A percentile compares a stretch with the other conserved stretches of the same genome.
phyloP scores from a whole-genome alignment of 768 basidiomycete species.

The Leccinum barrowsii region DNA sequence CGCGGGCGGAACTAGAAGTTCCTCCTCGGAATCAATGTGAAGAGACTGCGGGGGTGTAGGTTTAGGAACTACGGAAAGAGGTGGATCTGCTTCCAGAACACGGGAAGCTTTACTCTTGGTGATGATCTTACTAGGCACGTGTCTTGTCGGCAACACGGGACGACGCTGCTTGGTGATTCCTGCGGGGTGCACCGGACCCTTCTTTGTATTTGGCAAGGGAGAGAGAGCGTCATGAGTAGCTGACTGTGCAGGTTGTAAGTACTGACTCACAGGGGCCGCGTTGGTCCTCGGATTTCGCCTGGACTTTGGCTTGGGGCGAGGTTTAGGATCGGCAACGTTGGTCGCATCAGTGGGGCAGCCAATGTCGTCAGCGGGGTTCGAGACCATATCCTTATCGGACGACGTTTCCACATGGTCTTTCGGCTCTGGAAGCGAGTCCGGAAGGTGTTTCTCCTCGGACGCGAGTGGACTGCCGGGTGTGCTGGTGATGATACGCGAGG shows the following conservation, averaged over 20 bases:
- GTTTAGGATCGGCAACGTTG: background rate
- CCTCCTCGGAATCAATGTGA: constrained; percentile 11
- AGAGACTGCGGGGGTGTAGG: constrained; percentile 12
- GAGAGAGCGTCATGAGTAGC: constrained; percentile 12
- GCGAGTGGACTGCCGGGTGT: background rate
- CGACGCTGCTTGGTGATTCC: constrained; percentile 17
- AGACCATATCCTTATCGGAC: background rate
- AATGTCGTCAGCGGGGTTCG: background rate
- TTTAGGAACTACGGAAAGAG: constrained; percentile 9
- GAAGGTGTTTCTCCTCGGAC: background rate
- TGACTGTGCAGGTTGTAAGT: background rate
- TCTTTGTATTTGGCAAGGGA: constrained; percentile 11
- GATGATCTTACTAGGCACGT: constrained; percentile 19
- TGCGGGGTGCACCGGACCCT: constrained; percentile 5
- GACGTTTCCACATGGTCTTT: background rate
- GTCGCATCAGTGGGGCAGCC: constrained; percentile 1
- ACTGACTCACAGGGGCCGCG: constrained; percentile 22
- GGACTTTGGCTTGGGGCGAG: constrained; percentile 8
- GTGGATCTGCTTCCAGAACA: constrained; percentile 10
- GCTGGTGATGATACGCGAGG: background rate
- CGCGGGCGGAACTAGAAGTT: constrained; percentile 18
- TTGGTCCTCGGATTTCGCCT: constrained; percentile 30
- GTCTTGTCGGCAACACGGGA: constrained; percentile 10
- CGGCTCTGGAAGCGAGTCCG: constrained; percentile 2
- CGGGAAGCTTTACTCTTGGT: constrained; percentile 10